Evolutionary conservation across 192 early-diverging fungal species (phyloP), one percentile per base, ranked within the genome.

Genomic region (Powellomyces hirtus): DNA sequence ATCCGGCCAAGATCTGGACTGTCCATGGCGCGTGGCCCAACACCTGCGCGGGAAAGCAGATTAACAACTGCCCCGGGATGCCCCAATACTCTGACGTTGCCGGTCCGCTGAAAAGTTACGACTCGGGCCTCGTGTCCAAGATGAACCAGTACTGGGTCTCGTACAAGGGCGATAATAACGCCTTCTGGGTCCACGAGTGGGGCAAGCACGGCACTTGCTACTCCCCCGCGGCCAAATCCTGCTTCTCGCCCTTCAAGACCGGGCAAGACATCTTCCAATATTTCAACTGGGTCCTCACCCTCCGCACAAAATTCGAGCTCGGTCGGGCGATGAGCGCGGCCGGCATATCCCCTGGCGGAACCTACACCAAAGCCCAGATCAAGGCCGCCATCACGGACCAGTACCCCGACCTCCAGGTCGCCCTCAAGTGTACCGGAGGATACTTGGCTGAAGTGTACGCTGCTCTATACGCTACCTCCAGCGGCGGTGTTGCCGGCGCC

Each of bases 221-320:
- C n/a, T 38, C 59, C 18, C 59, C 59, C 59, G 59, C 59, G 20
- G 59, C 59, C 2, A 60, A 60, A 20, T 2, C 2, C 20, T 64
- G 62, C 62, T 64, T 64, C 62, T 24, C 62, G 4, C 16, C 14
- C 62, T 64, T 50, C 29, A 20, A 64, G 46, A 22, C 22, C 3
- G 62, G 62, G 18, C 22, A 64, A 5, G 62, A 64, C 20, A 40
- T 64, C 33, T 16, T 14, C 13, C 22, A n/a, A 2, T 64, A 64
- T 46, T 64, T 64, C 31, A 16, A 29, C 0, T 64, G 35, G 26
- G 62, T 46, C 35, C 18, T 64, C 45, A 35, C 27, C 24, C 31
- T 64, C 11, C 45, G 62, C 62, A 64, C 46, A 16, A 24, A 64
- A 29, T 64, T 50, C 50, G 33, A 46, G 30, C 26, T 64, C 50